Evolutionary conservation across 768 basidiomycete species (phyloP).

Genomic region (Collybia nuda): DNA sequence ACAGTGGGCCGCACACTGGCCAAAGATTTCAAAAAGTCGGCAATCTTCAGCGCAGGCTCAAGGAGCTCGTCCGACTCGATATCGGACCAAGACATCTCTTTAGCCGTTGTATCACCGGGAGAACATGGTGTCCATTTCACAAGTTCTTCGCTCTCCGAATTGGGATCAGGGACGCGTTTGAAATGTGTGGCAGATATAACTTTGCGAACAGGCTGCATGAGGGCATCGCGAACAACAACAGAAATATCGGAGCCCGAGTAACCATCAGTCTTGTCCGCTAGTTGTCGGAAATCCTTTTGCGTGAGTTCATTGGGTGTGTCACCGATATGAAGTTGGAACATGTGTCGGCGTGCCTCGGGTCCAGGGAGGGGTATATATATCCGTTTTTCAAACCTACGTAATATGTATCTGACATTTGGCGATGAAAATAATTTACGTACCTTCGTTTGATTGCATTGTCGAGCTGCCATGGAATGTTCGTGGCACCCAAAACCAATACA

Average conservation of each 20-base stretch:
- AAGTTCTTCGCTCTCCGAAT: constrained; percentile 19
- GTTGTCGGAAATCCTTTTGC: constrained; percentile 71
- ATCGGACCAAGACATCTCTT: constrained; percentile 89
- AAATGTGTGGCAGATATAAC: constrained; percentile 96
- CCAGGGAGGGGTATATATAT: constrained; percentile 98
- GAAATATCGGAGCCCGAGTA: constrained; percentile 96
- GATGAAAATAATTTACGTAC: constrained; percentile 33
- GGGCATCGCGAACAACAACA: constrained; percentile 90
- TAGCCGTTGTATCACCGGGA: constrained; percentile 82
- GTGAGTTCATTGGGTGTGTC: constrained; percentile 85
- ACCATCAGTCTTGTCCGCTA: constrained; percentile 89
- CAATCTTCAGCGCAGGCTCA: constrained; percentile 80
- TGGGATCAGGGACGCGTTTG: constrained; percentile 49
- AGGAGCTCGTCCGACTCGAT: constrained; percentile 84
- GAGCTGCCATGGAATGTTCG: constrained; percentile 98
- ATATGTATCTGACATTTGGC: neutral
- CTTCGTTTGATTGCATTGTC: constrained; percentile 97
- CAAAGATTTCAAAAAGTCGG: constrained; percentile 82
- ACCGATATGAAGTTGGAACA: constrained; percentile 98
- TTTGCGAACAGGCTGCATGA: constrained; percentile 98
- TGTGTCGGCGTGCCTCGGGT: constrained; percentile 84
- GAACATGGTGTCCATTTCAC: constrained; percentile 94
- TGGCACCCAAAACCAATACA: constrained; percentile 93
- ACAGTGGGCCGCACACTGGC: constrained; percentile 85
- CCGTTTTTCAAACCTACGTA: constrained; percentile 86